phyloP scores from a whole-genome alignment of 352 stramenopile genomes.

The Pythium dissotocum region DNA sequence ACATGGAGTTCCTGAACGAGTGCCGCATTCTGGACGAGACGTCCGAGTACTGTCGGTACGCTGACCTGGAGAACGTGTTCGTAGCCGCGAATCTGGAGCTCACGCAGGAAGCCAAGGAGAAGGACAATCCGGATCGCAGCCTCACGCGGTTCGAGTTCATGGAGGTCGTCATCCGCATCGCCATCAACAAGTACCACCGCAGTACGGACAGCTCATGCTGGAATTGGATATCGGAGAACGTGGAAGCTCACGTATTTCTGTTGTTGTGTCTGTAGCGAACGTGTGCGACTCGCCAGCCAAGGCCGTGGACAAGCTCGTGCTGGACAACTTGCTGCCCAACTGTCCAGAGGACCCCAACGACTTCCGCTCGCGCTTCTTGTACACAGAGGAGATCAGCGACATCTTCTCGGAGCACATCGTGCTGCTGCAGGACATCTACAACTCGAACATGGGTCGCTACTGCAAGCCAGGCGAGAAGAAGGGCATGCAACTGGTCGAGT shows the following conservation, averaged over 20 bases:
- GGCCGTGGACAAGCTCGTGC: constrained; percentile 65
- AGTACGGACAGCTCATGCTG: constrained; percentile 35
- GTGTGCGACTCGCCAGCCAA: constrained; percentile 67
- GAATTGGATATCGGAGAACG: constrained; percentile 3
- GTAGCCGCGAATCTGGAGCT: constrained; percentile 78
- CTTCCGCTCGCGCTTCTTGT: constrained; percentile 66
- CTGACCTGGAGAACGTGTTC: constrained; percentile 82
- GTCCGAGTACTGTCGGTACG: constrained; percentile 64
- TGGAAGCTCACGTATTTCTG: background rate
- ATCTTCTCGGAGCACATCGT: constrained; percentile 72
- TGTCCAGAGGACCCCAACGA: constrained; percentile 65
- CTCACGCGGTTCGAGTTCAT: constrained; percentile 82
- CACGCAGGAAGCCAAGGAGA: constrained; percentile 75
- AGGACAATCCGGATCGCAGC: constrained; percentile 76
- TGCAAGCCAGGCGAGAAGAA: constrained; percentile 78
- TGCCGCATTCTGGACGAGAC: constrained; percentile 62
- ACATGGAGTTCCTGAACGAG: constrained; percentile 68
- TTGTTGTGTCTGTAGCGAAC: constrained; percentile 38
- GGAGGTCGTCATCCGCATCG: constrained; percentile 72
- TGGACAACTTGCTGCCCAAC: constrained; percentile 55
- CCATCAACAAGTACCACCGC: constrained; percentile 77
- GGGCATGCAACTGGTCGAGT: constrained; percentile 74
- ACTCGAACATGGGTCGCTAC: constrained; percentile 70
- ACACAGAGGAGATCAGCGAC: constrained; percentile 78
- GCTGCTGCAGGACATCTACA: constrained; percentile 76